Conservation (phyloP, 2,329 filamentous ascomycete species). For the Phyllosticta citriasiana region DNA sequence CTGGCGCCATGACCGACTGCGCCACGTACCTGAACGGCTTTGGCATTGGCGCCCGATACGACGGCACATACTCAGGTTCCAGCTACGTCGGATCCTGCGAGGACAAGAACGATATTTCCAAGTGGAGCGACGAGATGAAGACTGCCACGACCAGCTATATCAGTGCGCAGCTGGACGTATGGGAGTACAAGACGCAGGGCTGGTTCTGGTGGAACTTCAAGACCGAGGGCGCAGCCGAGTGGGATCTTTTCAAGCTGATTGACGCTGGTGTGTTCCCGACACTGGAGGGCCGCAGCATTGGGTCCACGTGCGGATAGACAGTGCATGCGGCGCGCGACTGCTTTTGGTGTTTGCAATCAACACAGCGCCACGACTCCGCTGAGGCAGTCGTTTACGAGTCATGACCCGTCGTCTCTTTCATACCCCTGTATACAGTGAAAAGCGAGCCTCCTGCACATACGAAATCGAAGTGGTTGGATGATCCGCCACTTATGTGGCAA, state of each 20-base stretch:
- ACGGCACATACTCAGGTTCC: slow-evolving; percentile 43
- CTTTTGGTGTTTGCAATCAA: not conserved
- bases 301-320: not conserved
- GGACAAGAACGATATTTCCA: slow-evolving; percentile 38
- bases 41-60: slow-evolving; percentile 50
- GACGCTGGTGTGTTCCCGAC: slow-evolving; percentile 43
- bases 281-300: not conserved
- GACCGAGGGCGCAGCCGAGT: slow-evolving; percentile 43
- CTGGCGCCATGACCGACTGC: slow-evolving; percentile 55
- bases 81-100: slow-evolving; percentile 43
- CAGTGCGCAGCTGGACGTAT: slow-evolving; percentile 45
- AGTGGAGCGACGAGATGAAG: slow-evolving; percentile 37
- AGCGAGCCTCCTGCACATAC: not conserved
- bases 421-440: not conserved
- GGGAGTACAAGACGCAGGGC: slow-evolving; percentile 40
- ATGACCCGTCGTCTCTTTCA: not conserved
- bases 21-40: slow-evolving; percentile 38
- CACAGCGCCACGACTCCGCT: not conserved
- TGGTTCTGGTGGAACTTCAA: slow-evolving; percentile 54
- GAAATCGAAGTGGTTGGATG: not conserved
- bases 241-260: slow-evolving; percentile 43
- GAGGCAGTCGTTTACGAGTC: not conserved
- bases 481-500: not conserved
- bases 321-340: not conserved
- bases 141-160: slow-evolving; percentile 41